Evolutionary conservation across 2,329 filamentous ascomycete genomes (phyloP).

Genomic region (Fusarium lateritium): DNA sequence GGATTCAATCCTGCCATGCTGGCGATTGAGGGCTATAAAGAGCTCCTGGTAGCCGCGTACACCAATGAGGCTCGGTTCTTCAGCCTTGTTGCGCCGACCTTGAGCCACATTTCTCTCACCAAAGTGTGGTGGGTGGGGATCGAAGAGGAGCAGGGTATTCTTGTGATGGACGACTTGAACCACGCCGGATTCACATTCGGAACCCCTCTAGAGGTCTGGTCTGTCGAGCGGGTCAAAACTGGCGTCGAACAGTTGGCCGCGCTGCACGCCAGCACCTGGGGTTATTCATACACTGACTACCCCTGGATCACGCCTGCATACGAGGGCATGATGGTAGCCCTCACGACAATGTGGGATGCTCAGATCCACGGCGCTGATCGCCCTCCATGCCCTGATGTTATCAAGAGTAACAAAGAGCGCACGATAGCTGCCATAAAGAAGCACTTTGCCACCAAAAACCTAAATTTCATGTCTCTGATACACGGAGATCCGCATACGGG

Average conservation of each 20-base stretch:
- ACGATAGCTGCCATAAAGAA: constrained; percentile 12
- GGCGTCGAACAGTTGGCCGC: constrained; percentile 23
- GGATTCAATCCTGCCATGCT: constrained; percentile 21
- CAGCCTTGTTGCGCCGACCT: background rate
- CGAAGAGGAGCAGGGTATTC: constrained; percentile 13
- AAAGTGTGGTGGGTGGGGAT: constrained; percentile 9
- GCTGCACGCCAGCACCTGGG: constrained; percentile 31
- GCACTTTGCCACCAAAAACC: constrained; percentile 24
- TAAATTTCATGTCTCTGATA: constrained; percentile 17
- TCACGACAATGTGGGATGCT: constrained; percentile 14
- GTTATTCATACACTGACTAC: background rate
- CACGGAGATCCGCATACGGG: constrained; percentile 33
- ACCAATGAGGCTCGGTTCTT: constrained; percentile 16
- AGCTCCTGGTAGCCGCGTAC: constrained; percentile 3
- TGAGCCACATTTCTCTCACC: background rate
- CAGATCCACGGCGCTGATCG: background rate
- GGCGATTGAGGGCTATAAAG: background rate
- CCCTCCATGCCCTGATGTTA: constrained; percentile 10
- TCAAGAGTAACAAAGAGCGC: constrained; percentile 12
- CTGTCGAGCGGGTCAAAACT: constrained; percentile 4
- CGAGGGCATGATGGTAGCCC: constrained; percentile 19
- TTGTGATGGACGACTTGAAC: constrained; percentile 27
- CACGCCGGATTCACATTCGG: constrained; percentile 15
- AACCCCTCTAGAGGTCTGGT: constrained; percentile 1
- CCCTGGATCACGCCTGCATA: constrained; percentile 18